phyloP scores from a whole-genome alignment of 2,329 filamentous ascomycete genomes.

The Tricladium varicosporioides region DNA sequence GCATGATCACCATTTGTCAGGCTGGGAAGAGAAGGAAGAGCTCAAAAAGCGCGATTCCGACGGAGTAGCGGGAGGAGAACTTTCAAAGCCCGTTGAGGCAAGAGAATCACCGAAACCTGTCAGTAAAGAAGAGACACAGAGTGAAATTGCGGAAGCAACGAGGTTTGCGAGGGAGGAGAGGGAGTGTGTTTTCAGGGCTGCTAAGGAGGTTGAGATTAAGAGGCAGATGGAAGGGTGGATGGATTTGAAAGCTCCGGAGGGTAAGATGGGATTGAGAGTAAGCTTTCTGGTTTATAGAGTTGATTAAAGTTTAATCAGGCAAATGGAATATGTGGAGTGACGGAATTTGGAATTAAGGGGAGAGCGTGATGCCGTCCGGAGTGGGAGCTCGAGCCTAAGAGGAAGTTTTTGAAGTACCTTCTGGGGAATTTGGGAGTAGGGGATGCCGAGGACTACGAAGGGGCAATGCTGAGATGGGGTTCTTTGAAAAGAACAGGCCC shows the following conservation, averaged over 20 bases:
- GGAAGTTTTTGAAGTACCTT: too few species aligned
- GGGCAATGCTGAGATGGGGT: too few species aligned
- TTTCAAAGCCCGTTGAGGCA: too few species aligned
- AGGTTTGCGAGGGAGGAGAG: constrained; percentile 2
- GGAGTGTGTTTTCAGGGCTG: constrained; percentile 18
- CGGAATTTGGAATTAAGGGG: too few species aligned
- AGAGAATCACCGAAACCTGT: too few species aligned
- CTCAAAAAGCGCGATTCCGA: background rate
- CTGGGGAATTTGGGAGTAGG: too few species aligned
- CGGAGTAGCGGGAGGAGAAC: too few species aligned
- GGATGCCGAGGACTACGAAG: too few species aligned
- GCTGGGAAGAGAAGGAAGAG: background rate
- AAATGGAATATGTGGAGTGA: too few species aligned
- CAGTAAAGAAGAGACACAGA: background rate
- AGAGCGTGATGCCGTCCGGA: too few species aligned
- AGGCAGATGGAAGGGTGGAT: constrained; percentile 24
- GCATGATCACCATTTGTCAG: background rate
- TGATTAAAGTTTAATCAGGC: constrained; percentile 18
- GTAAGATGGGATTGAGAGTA: constrained; percentile 14
- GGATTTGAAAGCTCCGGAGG: constrained; percentile 10
- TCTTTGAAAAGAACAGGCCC: too few species aligned
- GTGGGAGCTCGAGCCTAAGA: too few species aligned
- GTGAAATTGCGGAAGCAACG: constrained; percentile 1
- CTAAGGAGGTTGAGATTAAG: constrained; percentile 15
- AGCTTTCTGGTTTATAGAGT: constrained; percentile 28